Conservation (phyloP, 2,329 filamentous ascomycete genomes). For the Ophiostoma australiae region DNA sequence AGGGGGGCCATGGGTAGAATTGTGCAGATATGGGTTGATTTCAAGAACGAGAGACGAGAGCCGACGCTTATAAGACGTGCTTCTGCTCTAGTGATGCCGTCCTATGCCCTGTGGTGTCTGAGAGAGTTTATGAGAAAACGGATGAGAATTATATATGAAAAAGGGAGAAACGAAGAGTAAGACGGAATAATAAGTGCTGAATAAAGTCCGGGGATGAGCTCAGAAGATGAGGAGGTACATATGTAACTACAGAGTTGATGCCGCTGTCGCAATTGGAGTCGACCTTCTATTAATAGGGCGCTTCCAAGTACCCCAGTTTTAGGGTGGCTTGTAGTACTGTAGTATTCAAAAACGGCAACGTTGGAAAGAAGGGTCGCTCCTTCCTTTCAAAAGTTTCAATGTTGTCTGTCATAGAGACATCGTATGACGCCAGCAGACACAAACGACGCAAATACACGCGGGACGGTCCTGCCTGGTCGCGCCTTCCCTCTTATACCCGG, state of each 20-base stretch:
- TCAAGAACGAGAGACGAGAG: background rate
- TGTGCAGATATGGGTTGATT: background rate
- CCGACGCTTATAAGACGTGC: background rate
- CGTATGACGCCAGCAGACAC: conserved; percentile 3
- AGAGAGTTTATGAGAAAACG: background rate
- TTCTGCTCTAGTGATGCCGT: too few species aligned
- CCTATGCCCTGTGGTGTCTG: background rate
- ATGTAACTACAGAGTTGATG: too few species aligned
- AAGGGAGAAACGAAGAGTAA: background rate
- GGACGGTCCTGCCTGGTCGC: background rate
- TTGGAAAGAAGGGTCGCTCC: background rate
- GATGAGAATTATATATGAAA: background rate
- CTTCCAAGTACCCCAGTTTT: too few species aligned
- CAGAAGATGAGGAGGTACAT: too few species aligned
- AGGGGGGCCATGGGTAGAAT: background rate
- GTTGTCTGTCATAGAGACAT: background rate
- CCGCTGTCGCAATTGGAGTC: too few species aligned
- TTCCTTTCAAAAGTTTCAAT: background rate
- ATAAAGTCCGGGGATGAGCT: background rate
- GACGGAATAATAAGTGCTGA: background rate
- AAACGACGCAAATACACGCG: background rate
- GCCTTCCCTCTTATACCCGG: background rate
- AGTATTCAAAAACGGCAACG: too few species aligned
- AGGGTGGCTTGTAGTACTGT: too few species aligned
- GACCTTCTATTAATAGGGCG: too few species aligned